Conservation (phyloP, 2,329 filamentous ascomycete genomes). For the Xylariales sp. region DNA sequence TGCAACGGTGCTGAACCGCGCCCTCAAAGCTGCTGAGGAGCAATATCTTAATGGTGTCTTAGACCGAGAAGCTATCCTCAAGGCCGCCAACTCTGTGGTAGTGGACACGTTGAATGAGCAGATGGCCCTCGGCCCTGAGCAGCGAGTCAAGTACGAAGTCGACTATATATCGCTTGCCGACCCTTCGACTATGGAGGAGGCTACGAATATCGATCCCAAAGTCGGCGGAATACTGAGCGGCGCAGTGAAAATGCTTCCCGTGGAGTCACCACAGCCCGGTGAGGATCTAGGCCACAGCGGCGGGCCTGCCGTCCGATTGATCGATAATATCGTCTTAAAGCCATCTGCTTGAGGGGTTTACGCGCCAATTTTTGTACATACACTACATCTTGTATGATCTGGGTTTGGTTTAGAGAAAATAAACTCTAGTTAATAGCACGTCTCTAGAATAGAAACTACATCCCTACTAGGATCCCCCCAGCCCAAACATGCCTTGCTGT, state of each 20-base stretch:
- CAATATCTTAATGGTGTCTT: conserved; percentile 67
- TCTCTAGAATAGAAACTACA: neutral
- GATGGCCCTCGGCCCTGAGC: conserved; percentile 64
- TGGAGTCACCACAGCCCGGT: conserved; percentile 75
- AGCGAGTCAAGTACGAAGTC: conserved; percentile 80
- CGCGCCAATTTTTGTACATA: neutral
- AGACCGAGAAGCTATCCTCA: conserved; percentile 75
- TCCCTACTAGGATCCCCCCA: neutral
- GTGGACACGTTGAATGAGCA: conserved; percentile 70
- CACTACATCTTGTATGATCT: neutral
- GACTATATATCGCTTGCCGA: conserved; percentile 95
- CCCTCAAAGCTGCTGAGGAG: conserved; percentile 76
- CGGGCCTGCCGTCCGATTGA: conserved; percentile 83
- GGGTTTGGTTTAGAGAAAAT: neutral
- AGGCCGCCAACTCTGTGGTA: conserved; percentile 73
- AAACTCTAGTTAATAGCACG: neutral
- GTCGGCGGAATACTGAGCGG: conserved; percentile 88
- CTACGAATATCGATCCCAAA: conserved; percentile 74
- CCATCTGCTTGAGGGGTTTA: conserved; percentile 47
- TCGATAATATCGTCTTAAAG: conserved; percentile 88
- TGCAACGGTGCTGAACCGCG: conserved; percentile 77
- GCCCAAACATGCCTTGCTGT: neutral
- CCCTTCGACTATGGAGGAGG: conserved; percentile 82
- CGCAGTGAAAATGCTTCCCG: conserved; percentile 87
- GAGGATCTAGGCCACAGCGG: conserved; percentile 81